Conservation (phyloP, 345 rosid species). For the Pugionium cornutum region DNA sequence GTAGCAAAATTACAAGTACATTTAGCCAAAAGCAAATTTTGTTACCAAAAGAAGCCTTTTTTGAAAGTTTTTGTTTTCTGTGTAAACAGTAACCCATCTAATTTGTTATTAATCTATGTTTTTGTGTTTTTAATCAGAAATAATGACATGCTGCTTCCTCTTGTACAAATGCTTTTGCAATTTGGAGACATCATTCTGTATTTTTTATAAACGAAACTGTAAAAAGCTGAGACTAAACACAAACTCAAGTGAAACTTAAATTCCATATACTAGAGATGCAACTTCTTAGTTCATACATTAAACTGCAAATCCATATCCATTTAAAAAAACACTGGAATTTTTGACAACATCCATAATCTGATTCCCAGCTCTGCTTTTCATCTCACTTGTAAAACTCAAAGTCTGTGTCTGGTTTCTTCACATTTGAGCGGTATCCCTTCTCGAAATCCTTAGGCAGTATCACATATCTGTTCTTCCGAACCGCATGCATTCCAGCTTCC, state of each 20-base stretch:
- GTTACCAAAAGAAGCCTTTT: neutral
- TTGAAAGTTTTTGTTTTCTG: neutral
- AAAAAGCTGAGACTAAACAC: constrained; percentile 24
- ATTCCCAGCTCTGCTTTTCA: constrained; percentile 23
- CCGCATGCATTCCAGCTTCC: constrained; percentile 99
- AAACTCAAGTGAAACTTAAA: neutral
- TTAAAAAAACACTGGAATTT: constrained; percentile 24
- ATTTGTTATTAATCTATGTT: neutral
- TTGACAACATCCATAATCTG: constrained; percentile 29
- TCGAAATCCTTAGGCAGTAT: constrained; percentile 96
- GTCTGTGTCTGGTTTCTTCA: constrained; percentile 98
- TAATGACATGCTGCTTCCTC: constrained; percentile 13
- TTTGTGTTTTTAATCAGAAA: neutral
- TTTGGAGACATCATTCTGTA: neutral
- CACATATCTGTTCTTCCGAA: constrained; percentile 94
- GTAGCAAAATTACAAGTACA: constrained; percentile 25
- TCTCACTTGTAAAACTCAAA: constrained; percentile 90
- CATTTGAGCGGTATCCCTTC: constrained; percentile 95
- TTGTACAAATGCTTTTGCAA: constrained; percentile 10
- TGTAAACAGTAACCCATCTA: constrained; percentile 19
- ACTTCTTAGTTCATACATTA: constrained; percentile 29
- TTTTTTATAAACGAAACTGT: constrained; percentile 7
- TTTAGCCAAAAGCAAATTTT: constrained; percentile 18
- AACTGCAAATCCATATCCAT: constrained; percentile 33
- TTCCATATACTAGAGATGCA: constrained; percentile 28